Percentiles rank a stretch among this genome's conserved stretches.
Evolutionary conservation across 805 yeast genomes (phyloP).

Genomic region (Starmera dryadoides): DNA sequence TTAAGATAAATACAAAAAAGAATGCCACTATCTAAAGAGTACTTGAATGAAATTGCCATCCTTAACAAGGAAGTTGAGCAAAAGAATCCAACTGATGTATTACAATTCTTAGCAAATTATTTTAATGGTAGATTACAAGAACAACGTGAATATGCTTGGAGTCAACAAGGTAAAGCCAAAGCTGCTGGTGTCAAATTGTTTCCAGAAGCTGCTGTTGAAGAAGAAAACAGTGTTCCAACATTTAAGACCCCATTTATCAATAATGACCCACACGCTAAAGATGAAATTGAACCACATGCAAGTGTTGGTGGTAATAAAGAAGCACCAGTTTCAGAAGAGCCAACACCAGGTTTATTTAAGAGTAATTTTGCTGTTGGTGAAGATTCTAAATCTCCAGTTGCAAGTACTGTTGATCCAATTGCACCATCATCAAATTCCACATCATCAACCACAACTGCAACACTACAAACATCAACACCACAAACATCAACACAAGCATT

Average conservation of each 20-base stretch:
- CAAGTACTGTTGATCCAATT: constrained; percentile 16
- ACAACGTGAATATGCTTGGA: constrained; percentile 48
- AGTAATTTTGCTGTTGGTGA: constrained; percentile 18
- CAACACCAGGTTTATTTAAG: constrained; percentile 13
- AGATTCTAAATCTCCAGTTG: constrained; percentile 8
- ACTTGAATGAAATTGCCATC: constrained; percentile 49
- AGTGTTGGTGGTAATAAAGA: too few relatives aligned
- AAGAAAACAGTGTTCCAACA: constrained; percentile 26
- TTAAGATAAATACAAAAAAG: too few relatives aligned
- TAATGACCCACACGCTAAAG: constrained; percentile 53
- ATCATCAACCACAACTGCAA: not conserved
- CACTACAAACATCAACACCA: not conserved
- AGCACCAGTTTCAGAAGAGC: constrained; percentile 9
- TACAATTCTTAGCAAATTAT: constrained; percentile 72
- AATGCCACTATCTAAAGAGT: constrained; percentile 30
- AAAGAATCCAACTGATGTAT: constrained; percentile 56
- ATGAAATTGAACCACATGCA: constrained; percentile 18
- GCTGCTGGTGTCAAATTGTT: constrained; percentile 44
- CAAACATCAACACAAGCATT: not conserved
- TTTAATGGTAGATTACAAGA: constrained; percentile 55
- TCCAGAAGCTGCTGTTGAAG: constrained; percentile 29
- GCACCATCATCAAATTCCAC: constrained; percentile 1
- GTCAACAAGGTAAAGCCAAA: constrained; percentile 39
- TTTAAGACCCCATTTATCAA: constrained; percentile 59
- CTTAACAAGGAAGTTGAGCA: constrained; percentile 50